Conservation (phyloP, 352 stramenopile genomes). For the Globisporangium radiosum region DNA sequence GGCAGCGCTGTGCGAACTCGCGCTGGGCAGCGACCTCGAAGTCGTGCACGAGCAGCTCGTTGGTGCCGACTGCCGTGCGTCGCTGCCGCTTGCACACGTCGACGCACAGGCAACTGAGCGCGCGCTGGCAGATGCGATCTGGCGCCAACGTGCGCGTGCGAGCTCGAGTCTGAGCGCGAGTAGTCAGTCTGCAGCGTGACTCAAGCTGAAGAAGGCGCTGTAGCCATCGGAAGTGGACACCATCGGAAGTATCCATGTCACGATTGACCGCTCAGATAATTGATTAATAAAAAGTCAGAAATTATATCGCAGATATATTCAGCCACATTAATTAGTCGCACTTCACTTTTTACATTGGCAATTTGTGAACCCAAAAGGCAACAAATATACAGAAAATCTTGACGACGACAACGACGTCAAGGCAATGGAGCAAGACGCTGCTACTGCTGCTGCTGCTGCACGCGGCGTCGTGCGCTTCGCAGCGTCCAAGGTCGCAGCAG, state of each 20-base stretch:
- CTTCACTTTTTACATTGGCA: background rate
- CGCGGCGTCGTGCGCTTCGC: constrained; percentile 40
- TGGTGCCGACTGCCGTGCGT: constrained; percentile 3
- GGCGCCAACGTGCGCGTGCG: background rate
- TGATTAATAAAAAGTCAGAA: too few species aligned
- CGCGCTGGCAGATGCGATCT: background rate
- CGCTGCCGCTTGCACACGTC: constrained; percentile 9
- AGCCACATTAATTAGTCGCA: too few species aligned
- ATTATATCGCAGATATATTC: too few species aligned
- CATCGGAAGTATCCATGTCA: background rate
- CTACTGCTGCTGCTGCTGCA: background rate
- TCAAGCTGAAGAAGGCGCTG: background rate
- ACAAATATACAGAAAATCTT: background rate
- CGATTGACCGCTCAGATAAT: too few species aligned
- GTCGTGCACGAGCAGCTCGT: constrained; percentile 6
- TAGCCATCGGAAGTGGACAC: background rate
- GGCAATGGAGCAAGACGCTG: background rate
- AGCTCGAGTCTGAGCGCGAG: background rate
- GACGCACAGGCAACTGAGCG: constrained; percentile 7
- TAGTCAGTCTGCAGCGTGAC: background rate
- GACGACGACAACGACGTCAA: too few species aligned
- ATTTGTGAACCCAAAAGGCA: background rate
- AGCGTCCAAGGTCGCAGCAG: constrained; percentile 62
- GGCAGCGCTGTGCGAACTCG: constrained; percentile 24
- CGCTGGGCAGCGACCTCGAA: constrained; percentile 7